phyloP scores from a whole-genome alignment of 192 early-diverging fungal genomes.

The Mortierella antarctica region DNA sequence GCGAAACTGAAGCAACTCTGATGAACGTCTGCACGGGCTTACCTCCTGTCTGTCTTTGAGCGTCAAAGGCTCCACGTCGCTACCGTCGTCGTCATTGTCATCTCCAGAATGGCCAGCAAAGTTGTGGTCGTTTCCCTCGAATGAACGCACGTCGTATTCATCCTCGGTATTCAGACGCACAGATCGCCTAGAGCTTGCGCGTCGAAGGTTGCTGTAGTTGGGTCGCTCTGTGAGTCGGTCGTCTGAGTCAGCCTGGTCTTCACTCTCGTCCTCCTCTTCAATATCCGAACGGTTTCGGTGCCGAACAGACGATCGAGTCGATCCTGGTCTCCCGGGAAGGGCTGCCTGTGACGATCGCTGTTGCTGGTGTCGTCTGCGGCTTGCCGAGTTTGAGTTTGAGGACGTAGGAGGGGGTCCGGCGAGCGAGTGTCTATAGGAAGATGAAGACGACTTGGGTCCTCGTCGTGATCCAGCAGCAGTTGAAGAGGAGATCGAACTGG shows the following conservation, averaged over 20 bases:
- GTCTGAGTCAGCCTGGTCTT: slow-evolving; percentile 26
- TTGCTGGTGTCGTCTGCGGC: slow-evolving; percentile 1
- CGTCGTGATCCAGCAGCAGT: slow-evolving; percentile 11
- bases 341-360: slow-evolving; percentile 5
- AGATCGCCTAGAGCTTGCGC: slow-evolving; percentile 43
- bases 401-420: slow-evolving; percentile 15
- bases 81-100: slow-evolving; percentile 51
- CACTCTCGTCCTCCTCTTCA: slow-evolving; percentile 47
- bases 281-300: slow-evolving; percentile 39
- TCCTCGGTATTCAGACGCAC: slow-evolving; percentile 34
- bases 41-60: slow-evolving; percentile 70
- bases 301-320: slow-evolving; percentile 41
- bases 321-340: slow-evolving; percentile 20
- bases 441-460: slow-evolving; percentile 21
- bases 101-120: slow-evolving; percentile 9
- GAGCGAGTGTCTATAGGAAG: slow-evolving; percentile 33
- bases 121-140: slow-evolving; percentile 21
- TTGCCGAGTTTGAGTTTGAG: not conserved
- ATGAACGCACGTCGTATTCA: slow-evolving; percentile 33
- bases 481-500: slow-evolving; percentile 12
- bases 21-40: not conserved
- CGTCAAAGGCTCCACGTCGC: slow-evolving; percentile 61
- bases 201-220: slow-evolving; percentile 24
- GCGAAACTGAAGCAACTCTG: not conserved
- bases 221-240: slow-evolving; percentile 19